Base-by-base conservation (phyloP, 116 monocot species). In the Phalaenopsis hybrid region DNA sequence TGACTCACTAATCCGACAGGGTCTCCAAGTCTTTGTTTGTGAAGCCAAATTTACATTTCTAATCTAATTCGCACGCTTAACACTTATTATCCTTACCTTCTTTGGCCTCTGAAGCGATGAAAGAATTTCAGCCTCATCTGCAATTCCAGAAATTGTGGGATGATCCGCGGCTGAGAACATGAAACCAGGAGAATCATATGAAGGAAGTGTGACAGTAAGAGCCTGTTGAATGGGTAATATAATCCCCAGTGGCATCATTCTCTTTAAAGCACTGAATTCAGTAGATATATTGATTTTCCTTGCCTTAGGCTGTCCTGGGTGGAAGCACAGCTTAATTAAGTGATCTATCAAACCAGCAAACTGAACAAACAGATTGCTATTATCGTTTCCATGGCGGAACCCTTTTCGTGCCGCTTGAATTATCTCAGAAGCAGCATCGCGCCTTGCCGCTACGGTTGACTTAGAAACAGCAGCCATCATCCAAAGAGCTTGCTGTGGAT, bases 381-480 rank as follows among this genome's bases (percentile, higher is more conserved):
- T 84, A 37, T 98, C 89, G 79, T 82, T 93, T 41, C 89, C 88
- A 76, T 68, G 75, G 34, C 90, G 87, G 77, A 82, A 86, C 61
- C 89, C 89, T 85, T 89, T 98, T 77, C 89, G 81, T 72, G 98
- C 98, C 73, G 92, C 89, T 75, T 91, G 93, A 79, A 98, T 90
- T 65, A 98, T 98, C 86, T 98, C 98, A 74, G 94, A 79, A 79
- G 98, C 98, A 89, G 95, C 98, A 85, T 94, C 90, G 50, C 98
- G 91, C 75, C 98, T 86, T 23, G 98, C 93, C 82, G 95, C 85
- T 80, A 98, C 90, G 21, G 98, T 87, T 4, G 98, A 98, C 81
- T 98, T 98, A 45, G 98, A 93, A 23, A 98, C 95, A 44, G 98
- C 98, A 86, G 98, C 98, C 95, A 98, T 98, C 91, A 92, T 98